Percentiles rank a stretch among this genome's conserved stretches.
phyloP scores from a whole-genome alignment of 148 eudicot species.

The Rhododendron henanense region DNA sequence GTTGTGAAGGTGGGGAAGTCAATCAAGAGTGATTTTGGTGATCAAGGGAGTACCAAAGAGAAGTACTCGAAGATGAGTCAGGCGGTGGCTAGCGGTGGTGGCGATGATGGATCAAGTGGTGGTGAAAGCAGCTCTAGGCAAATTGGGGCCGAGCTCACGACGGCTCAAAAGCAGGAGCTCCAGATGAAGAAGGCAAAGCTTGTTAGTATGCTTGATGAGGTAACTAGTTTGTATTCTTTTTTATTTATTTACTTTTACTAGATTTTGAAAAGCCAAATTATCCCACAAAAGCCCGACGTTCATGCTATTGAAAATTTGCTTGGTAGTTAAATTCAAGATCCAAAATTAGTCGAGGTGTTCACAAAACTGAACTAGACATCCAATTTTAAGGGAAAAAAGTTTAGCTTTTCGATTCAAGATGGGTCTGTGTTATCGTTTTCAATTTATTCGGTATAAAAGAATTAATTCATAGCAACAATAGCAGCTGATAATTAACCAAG shows the following conservation, averaged over 20 bases:
- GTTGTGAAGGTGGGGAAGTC: slow-evolving; percentile 57
- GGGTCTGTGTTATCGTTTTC: background rate
- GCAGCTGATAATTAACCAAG: background rate
- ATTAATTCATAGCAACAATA: background rate
- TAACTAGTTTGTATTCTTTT: slow-evolving; percentile 12
- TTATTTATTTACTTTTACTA: background rate
- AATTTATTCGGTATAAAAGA: background rate
- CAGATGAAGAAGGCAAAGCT: slow-evolving; percentile 84
- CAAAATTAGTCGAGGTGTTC: too few species aligned
- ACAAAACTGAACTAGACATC: too few species aligned
- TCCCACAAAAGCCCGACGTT: too few species aligned
- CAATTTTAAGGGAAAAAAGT: background rate
- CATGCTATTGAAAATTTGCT: background rate
- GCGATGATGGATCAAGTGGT: slow-evolving; percentile 13
- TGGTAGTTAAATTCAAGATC: too few species aligned
- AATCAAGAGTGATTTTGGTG: slow-evolving; percentile 11
- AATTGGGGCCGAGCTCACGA: slow-evolving; percentile 35
- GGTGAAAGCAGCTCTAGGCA: background rate
- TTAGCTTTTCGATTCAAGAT: background rate
- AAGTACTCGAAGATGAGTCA: background rate
- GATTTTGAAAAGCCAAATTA: background rate
- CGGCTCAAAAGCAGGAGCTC: slow-evolving; percentile 71
- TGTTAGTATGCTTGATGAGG: slow-evolving; percentile 89
- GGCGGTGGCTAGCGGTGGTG: background rate
- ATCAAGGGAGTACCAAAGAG: background rate